phyloP scores from a whole-genome alignment of 495 filamentous ascomycete species.

The Cudoniella acicularis region DNA sequence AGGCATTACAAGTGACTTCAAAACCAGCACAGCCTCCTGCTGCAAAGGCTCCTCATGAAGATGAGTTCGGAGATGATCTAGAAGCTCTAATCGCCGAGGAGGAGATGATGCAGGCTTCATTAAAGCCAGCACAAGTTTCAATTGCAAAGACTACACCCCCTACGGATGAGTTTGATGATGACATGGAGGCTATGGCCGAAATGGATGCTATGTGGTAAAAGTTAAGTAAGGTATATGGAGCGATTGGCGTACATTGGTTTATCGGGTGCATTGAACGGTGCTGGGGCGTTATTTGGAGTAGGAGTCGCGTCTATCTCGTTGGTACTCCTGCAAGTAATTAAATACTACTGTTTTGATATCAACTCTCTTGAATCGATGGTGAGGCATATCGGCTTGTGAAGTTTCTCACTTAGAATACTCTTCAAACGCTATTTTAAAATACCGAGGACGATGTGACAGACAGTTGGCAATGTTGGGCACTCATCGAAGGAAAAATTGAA shows the following conservation, averaged over 20 bases:
- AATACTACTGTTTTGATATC: no score
- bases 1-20: conserved; percentile 12
- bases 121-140: conserved; percentile 3
- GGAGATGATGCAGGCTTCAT: conserved; percentile 17
- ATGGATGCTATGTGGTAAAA: conserved; percentile 60
- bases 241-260: neutral
- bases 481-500: no score
- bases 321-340: no score
- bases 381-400: no score
- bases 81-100: conserved; percentile 50
- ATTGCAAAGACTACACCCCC: conserved; percentile 10
- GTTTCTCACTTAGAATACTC: no score
- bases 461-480: no score
- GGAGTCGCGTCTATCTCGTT: no score
- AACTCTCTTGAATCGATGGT: no score
- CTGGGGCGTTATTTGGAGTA: no score
- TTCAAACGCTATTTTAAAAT: no score
- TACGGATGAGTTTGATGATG: conserved; percentile 38
- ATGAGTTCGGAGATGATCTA: conserved; percentile 41
- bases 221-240: neutral
- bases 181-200: conserved; percentile 65
- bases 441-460: no score
- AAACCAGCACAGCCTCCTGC: conserved; percentile 2
- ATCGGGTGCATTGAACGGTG: neutral
- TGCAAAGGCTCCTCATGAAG: conserved; percentile 12